Evolutionary conservation across 345 rosid genomes (phyloP), one percentile per base, ranked within the genome.

Genomic region (Geranium rotundifolium): DNA sequence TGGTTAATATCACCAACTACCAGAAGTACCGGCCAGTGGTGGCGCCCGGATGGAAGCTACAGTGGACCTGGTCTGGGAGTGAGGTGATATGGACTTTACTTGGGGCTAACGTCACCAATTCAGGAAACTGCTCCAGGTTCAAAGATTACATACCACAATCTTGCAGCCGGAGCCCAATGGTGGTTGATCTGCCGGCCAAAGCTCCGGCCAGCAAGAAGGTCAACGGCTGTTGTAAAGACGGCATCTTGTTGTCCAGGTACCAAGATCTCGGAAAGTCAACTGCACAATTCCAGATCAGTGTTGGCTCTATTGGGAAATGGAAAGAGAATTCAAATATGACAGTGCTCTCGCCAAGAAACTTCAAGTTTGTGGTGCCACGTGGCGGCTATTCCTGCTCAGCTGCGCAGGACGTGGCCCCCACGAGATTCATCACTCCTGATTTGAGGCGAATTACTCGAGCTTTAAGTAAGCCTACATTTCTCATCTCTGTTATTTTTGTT

Each of bases 1-100:
- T 16, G 54, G 61, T 67, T 7, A 56, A 64, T 57, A 64, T 64
- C 29, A 64, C 60, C 19, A 64, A 64, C 54, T 56, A 64, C 30
- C 67, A 64, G 60, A 54, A 29, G 19, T 49, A 50, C 57, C 37
- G 65, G 1, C 59, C 67, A 10, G 49, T 64, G 46, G 56, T 17
- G 27, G 52, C 14, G 12, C 52, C 52, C 16, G 59, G 30, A 7
- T 64, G 60, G 52, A 56, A 55, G 17, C 59, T 64, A 30, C 67
- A 23, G 59, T 64, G 59, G 67, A 20, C 59, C 13, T 64, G 59
- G 59, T 12, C 59, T 20, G 37, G 49, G 29, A 20, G 49, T 18
- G 65, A 62, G 56, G 17, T 62, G 56, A 39, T 46, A 46, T 46
- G 52, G 52, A 46, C 13, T 9, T 3, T 46, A 46, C 15, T 46